Percentiles rank a stretch among this genome's conserved stretches.
phyloP scores from a whole-genome alignment of 441 rosid genomes.

The Viola pubescens region DNA sequence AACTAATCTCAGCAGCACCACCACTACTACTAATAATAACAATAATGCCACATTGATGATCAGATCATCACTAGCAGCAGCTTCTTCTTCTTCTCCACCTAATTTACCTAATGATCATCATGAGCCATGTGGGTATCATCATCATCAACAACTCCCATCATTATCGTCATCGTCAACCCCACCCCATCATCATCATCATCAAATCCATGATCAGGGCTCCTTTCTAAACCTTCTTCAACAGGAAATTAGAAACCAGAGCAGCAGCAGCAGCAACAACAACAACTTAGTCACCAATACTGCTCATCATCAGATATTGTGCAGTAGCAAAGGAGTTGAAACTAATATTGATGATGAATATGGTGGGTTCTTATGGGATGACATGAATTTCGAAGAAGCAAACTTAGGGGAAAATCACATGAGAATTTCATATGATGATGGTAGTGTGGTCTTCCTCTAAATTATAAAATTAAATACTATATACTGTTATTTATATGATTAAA shows the following conservation, averaged over 20 bases:
- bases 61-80: no score
- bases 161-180: slow-evolving; percentile 30
- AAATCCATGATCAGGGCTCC: slow-evolving; percentile 26
- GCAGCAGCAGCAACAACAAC: slow-evolving; percentile 4
- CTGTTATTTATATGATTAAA: not conserved
- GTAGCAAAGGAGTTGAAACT: no score
- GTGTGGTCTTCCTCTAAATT: slow-evolving; percentile 40
- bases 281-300: slow-evolving; percentile 24
- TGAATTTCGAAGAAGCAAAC: slow-evolving; percentile 41
- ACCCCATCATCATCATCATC: slow-evolving; percentile 18
- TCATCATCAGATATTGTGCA: no score
- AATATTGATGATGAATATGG: slow-evolving; percentile 34
- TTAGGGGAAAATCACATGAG: slow-evolving; percentile 41
- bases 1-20: no score
- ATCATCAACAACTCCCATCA: slow-evolving; percentile 20
- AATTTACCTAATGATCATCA: slow-evolving; percentile 8
- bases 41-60: slow-evolving; percentile 15
- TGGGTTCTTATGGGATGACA: slow-evolving; percentile 46
- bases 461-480: not conserved
- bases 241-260: slow-evolving; percentile 21
- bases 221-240: slow-evolving; percentile 40
- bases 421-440: slow-evolving; percentile 39
- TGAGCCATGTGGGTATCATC: slow-evolving; percentile 22
- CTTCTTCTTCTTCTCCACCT: slow-evolving; percentile 4
- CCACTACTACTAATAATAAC: not conserved